Percentiles rank a stretch among this genome's conserved stretches.
Evolutionary conservation across 352 stramenopile genomes (phyloP).

Genomic region (Globisporangium paroecandrum): DNA sequence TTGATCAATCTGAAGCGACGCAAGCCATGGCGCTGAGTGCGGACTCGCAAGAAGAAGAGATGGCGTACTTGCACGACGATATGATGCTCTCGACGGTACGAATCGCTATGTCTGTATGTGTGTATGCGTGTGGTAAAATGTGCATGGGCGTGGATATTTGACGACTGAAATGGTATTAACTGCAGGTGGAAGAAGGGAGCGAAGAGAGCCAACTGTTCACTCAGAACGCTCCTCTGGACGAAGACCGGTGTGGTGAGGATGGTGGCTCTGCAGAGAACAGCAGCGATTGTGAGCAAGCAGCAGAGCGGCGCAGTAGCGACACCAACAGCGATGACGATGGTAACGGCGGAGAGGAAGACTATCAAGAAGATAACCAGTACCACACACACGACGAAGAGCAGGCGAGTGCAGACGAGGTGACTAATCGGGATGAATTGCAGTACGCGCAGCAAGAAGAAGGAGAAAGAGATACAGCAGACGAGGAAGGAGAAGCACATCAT

Average conservation of each 20-base stretch:
- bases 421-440: background rate
- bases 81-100: constrained; percentile 6
- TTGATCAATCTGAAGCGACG: background rate
- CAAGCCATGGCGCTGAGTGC: constrained; percentile 2
- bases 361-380: background rate
- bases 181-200: constrained; percentile 11
- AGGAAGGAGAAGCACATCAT: background rate
- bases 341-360: background rate
- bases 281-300: background rate
- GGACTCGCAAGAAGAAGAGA: constrained; percentile 6
- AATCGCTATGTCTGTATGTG: background rate
- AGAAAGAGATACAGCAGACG: background rate
- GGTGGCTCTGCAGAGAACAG: background rate
- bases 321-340: background rate
- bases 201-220: constrained; percentile 9
- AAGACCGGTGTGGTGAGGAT: background rate
- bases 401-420: background rate
- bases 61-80: constrained; percentile 1
- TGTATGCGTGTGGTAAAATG: background rate
- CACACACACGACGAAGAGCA: background rate
- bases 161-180: background rate
- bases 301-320: background rate
- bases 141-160: background rate
- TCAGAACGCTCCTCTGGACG: background rate
- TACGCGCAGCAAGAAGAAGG: background rate